Evolutionary conservation across 169 alveolate species (phyloP).

Genomic region (Plasmodium cynomolgi): DNA sequence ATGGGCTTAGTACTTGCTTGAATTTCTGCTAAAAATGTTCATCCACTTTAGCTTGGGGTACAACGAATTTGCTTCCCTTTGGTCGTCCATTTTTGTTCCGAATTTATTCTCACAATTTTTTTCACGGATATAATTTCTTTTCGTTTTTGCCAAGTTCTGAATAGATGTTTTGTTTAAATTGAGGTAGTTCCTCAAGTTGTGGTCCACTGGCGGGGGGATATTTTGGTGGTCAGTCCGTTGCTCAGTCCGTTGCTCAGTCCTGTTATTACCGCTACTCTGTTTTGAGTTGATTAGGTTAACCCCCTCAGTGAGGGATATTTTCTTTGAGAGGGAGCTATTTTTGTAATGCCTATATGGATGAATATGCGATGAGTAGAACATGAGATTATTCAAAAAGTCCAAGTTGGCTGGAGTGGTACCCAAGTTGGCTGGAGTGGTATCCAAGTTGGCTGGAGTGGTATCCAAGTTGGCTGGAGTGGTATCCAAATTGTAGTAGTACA

Average conservation of each 20-base stretch:
- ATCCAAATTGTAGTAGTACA: neutral
- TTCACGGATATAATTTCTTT: neutral
- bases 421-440: neutral
- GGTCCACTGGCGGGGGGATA: neutral
- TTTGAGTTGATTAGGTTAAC: neutral
- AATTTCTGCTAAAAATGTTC: conserved; percentile 39
- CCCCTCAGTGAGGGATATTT: neutral
- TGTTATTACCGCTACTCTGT: neutral
- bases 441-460: neutral
- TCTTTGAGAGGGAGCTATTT: neutral
- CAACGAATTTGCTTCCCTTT: neutral
- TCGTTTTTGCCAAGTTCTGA: conserved; percentile 19
- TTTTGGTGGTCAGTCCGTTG: neutral
- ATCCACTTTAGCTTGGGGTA: conserved; percentile 58
- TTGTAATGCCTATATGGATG: conserved; percentile 8
- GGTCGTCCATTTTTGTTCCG: neutral
- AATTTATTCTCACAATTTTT: neutral
- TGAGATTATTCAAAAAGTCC: neutral
- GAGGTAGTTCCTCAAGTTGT: conserved; percentile 9
- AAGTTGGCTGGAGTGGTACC: neutral
- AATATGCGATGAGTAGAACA: conserved; percentile 20
- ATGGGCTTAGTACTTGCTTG: neutral
- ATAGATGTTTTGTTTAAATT: conserved; percentile 29
- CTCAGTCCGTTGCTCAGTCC: neutral
- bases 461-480: neutral